phyloP scores from a whole-genome alignment of 139 green algal species.

The Asterochloris sp. region DNA sequence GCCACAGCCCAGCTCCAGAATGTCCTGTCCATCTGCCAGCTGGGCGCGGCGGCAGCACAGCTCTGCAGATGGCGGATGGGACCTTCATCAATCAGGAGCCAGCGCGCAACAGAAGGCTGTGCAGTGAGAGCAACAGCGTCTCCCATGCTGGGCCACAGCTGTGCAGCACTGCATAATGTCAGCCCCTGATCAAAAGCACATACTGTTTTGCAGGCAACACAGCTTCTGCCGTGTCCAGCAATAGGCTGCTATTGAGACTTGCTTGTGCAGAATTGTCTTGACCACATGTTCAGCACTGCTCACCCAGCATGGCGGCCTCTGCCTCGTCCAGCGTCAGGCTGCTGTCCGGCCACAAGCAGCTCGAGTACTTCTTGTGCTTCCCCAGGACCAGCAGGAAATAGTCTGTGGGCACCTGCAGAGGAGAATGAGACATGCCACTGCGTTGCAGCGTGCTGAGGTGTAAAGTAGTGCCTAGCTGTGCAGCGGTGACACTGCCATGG shows the following conservation, averaged over 20 bases:
- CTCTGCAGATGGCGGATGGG: constrained; percentile 32
- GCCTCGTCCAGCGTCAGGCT: constrained; percentile 71
- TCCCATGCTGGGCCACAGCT: not conserved
- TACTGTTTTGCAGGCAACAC: not conserved
- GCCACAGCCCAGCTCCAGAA: constrained; percentile 97
- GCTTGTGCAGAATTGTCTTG: not conserved
- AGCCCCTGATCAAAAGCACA: not conserved
- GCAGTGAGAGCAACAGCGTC: not conserved
- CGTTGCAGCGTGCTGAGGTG: too few relatives aligned
- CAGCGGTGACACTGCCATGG: too few relatives aligned
- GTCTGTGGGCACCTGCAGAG: constrained; percentile 81
- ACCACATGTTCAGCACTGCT: not conserved
- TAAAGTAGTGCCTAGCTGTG: too few relatives aligned
- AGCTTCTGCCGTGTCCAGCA: not conserved
- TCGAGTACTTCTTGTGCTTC: constrained; percentile 89
- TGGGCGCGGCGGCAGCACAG: constrained; percentile 77
- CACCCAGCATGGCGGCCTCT: constrained; percentile 90
- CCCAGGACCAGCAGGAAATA: constrained; percentile 91
- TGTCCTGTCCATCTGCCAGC: constrained; percentile 69
- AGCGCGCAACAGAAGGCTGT: not conserved
- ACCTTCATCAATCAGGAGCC: not conserved
- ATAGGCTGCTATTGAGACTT: not conserved
- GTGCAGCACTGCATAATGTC: not conserved
- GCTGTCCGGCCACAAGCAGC: constrained; percentile 72
- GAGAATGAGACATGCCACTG: too few relatives aligned